Evolutionary conservation across 805 yeast genomes (phyloP), one percentile per base, ranked within the genome.

Genomic region (Wickerhamiella dianesei): DNA sequence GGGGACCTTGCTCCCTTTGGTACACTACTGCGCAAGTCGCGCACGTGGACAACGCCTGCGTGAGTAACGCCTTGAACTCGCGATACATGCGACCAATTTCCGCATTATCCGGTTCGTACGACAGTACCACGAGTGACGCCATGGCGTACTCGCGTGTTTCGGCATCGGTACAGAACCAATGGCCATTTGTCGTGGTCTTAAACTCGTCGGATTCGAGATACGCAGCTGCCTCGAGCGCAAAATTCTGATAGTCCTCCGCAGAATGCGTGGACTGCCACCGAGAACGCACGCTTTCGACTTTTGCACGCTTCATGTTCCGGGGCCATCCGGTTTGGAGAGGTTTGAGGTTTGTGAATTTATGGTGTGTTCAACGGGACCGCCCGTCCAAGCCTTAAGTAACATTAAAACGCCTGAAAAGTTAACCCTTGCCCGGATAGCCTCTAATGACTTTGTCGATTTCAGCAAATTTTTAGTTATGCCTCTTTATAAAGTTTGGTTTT

Each of bases 161-260:
- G 6, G 25, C 39, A 22, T 44, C 44, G 2, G 32, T 41, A 35
- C 57, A 53, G 36, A 54, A 54, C 57, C 57, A 54, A 35, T 54
- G 57, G 16, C 20, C 43, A 3, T 19, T 37, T 0, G 47, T 4
- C 13, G 8, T 6, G 1, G 21, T 3, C 3, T 8, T 25, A 35
- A 49, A 25, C 2, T 19, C 40, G 6, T 21, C 29, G 2, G 51
- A 42, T n/a, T 44, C 21, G 3, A 54, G 42, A 37, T 43, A 54
- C 2, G 47, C 44, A 1, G 48, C 52, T 5, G 53, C 46, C 20
- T 49, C 47, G 6, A 49, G 25, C 6, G 44, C 55, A 32, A 50
- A 54, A 3, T 17, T 16, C 22, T 51, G 49, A 35, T 35, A 54
- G 8, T 42, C 50, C 2, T 35, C 37, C 1, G 36, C 36, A 2